These are phyloP conservation scores for Xylaria cubensis DNA, from an alignment of 495 filamentous ascomycete species.

Conservation along the genomic window DNA sequence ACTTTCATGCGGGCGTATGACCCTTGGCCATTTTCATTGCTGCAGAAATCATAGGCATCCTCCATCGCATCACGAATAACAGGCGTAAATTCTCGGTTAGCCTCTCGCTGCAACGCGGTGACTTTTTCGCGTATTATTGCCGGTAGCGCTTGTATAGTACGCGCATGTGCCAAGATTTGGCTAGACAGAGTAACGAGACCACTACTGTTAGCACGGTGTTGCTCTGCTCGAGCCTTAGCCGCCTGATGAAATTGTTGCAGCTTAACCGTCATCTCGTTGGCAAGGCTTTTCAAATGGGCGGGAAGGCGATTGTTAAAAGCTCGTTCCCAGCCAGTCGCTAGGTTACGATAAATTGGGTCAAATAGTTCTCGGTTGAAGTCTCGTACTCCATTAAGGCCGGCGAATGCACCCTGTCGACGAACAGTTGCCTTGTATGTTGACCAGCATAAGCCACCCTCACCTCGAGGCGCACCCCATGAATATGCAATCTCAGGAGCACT, in stretches of 20 bases:
- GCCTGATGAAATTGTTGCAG: conserved; percentile 49
- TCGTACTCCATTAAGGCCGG: conserved; percentile 42
- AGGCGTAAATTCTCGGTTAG: conserved; percentile 63
- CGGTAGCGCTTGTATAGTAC: conserved; percentile 45
- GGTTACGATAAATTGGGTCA: conserved; percentile 59
- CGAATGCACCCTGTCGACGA: conserved; percentile 50
- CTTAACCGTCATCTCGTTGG: not conserved
- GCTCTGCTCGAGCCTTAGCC: conserved; percentile 37
- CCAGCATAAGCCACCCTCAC: conserved; percentile 58
- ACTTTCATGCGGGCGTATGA: conserved; percentile 62
- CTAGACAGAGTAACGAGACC: conserved; percentile 38
- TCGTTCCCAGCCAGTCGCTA: conserved; percentile 64
- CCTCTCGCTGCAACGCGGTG: conserved; percentile 57
- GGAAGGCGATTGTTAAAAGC: conserved; percentile 53
- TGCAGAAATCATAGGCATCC: conserved; percentile 56
- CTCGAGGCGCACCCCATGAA: conserved; percentile 57
- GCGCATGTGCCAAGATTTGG: conserved; percentile 55
- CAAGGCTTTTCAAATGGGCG: conserved; percentile 30
- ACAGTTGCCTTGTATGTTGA: conserved; percentile 69
- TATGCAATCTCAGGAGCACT: conserved; percentile 48
- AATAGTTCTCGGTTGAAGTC: conserved; percentile 60
- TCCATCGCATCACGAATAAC: conserved; percentile 56
- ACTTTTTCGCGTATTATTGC: conserved; percentile 42
- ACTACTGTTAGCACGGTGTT: conserved; percentile 31
- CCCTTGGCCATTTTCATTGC: conserved; percentile 56